Evolutionary conservation across 2,329 filamentous ascomycete species (phyloP), one percentile per base, ranked within the genome.

Genomic region (Chalaropsis ovoidea): DNA sequence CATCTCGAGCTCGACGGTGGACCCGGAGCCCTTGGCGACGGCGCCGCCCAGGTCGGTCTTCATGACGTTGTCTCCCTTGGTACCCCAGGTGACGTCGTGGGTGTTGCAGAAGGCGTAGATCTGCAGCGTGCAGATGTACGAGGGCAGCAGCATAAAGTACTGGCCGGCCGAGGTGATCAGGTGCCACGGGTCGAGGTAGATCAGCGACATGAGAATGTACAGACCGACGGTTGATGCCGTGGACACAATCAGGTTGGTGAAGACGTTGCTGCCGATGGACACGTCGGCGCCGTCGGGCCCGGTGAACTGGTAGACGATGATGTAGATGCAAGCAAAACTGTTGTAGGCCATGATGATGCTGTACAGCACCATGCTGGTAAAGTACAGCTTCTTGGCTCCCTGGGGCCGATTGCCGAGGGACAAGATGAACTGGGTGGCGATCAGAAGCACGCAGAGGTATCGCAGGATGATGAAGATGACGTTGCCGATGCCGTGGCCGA

Each of bases 101-200:
- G 93, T 95, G 78, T 99, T 99, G 80, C 94, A 97, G 76, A 99
- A 99, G 54, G 94, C 94, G 77, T 99, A 99, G 22, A 97, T 91
- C 76, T 99, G 94, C 1, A 99, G 82, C 0, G 90, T 97, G 79
- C 94, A 97, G 76, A 99, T 95, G 78, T 97, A 99, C 47, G 82
- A 87, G 0, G 94, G 94, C 43, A 99, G 81, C 31, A 99, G 85
- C 60, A 92, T 82, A 74, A 99, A 96, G 79, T 99, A 99, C 74
- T 96, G 92, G 0, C 81, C 84, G 0, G 89, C 86, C 0, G 87
- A 93, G 13, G 94, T 99, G 77, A 99, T 88, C 89, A 99, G 94
- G 79, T 99, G 94, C 94, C 94, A 99, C 0, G 94, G 94, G 71
- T 99, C 95, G 60, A 99, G 84, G 76, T 99, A 99, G 68, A 99